These are phyloP conservation scores for Bremia lactucae DNA, from an alignment of 352 stramenopile species.

Conservation along the genomic window DNA sequence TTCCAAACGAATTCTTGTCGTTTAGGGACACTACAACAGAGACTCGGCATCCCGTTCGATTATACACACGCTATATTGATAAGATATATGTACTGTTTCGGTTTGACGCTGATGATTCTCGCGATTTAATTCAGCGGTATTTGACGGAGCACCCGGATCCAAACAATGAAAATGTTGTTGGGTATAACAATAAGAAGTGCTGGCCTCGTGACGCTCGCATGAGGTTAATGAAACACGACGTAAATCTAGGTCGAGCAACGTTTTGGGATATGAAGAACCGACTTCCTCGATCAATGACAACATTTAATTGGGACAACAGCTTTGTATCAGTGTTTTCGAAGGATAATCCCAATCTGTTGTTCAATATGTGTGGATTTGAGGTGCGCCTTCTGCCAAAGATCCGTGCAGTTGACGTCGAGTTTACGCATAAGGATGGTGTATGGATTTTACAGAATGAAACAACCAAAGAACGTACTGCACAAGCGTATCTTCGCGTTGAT, in stretches of 20 bases:
- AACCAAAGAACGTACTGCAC: constrained; percentile 98
- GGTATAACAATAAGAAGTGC: constrained; percentile 99
- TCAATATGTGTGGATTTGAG: constrained; percentile 99
- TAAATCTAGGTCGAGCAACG: constrained; percentile 97
- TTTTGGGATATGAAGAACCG: constrained; percentile 99
- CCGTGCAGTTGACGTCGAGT: constrained; percentile 85
- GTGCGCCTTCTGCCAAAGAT: constrained; percentile 91
- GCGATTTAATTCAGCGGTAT: constrained; percentile 98
- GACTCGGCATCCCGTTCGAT: constrained; percentile 95
- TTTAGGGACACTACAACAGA: constrained; percentile 98
- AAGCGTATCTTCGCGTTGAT: constrained; percentile 95
- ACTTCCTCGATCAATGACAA: constrained; percentile 96
- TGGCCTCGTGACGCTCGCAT: constrained; percentile 99
- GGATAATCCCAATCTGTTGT: constrained; percentile 99
- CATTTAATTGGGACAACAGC: constrained; percentile 98
- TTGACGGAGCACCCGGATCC: constrained; percentile 99
- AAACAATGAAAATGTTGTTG: constrained; percentile 99
- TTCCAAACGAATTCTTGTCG: constrained; percentile 98
- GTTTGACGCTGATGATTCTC: constrained; percentile 96
- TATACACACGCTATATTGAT: constrained; percentile 99
- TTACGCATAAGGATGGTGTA: constrained; percentile 97
- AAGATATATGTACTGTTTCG: constrained; percentile 99
- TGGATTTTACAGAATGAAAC: constrained; percentile 99
- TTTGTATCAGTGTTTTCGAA: constrained; percentile 99
- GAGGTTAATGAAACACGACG: constrained; percentile 99